Conservation (phyloP, 805 yeast species). For the Saccharomycopsis fermentans region DNA sequence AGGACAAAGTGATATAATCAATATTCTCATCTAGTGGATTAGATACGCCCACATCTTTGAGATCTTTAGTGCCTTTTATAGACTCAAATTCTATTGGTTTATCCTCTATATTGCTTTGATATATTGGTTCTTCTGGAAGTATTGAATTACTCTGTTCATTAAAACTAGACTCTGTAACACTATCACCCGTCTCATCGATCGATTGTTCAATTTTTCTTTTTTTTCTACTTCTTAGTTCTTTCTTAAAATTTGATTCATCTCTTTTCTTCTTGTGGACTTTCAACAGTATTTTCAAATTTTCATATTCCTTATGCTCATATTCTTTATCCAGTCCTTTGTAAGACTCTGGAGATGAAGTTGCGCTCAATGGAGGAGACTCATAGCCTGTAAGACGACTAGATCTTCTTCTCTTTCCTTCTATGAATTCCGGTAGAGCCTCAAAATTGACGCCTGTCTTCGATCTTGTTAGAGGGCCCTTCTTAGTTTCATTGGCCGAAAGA, state of each 20-base stretch:
- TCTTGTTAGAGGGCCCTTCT: background rate
- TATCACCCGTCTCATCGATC: background rate
- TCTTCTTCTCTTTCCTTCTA: background rate
- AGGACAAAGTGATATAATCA: constrained; percentile 15
- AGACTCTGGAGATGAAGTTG: background rate
- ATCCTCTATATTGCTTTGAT: background rate
- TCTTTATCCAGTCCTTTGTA: background rate
- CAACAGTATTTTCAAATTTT: background rate
- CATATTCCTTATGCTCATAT: background rate
- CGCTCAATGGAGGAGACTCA: background rate
- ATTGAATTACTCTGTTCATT: background rate
- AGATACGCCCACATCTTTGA: too few relatives aligned
- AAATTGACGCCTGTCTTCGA: background rate
- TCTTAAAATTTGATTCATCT: background rate
- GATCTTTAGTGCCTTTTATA: too few relatives aligned
- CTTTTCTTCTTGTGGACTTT: background rate
- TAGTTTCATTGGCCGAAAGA: background rate
- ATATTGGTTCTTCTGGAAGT: background rate
- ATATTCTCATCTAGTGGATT: constrained; percentile 6
- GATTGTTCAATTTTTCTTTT: background rate
- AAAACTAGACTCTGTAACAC: background rate
- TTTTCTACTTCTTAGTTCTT: background rate
- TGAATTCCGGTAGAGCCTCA: background rate
- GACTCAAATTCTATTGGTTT: background rate
- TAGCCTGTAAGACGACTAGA: background rate